Percentiles rank a stretch among this genome's conserved stretches.
Evolutionary conservation across 108 stramenopile species (phyloP).

Genomic region (Nannochloropsis gaditana): DNA sequence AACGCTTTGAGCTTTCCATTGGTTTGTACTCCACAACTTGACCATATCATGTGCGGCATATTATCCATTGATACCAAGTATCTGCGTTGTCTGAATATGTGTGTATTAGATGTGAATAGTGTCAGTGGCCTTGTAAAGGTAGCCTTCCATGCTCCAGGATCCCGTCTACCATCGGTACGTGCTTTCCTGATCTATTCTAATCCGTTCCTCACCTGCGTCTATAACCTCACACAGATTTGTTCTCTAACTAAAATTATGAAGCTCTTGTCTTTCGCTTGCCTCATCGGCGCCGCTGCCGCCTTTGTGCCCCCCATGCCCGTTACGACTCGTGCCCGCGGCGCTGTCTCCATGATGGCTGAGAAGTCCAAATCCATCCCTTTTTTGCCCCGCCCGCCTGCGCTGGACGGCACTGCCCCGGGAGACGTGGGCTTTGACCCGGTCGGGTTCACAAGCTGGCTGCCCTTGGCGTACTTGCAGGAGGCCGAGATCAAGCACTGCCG

Average conservation of each 20-base stretch:
- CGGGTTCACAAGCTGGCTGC: slow-evolving; percentile 74
- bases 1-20: too few relatives aligned
- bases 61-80: too few relatives aligned
- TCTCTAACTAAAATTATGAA: not conserved
- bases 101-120: too few relatives aligned
- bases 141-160: too few relatives aligned
- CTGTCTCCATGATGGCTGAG: slow-evolving; percentile 17
- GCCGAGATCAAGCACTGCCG: slow-evolving; percentile 93
- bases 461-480: slow-evolving; percentile 85
- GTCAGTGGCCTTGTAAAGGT: too few relatives aligned
- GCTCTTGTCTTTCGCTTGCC: slow-evolving; percentile 15
- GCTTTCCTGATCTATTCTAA: too few relatives aligned
- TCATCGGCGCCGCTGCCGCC: not conserved
- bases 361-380: slow-evolving; percentile 18
- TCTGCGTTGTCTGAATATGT: too few relatives aligned
- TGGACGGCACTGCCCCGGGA: not conserved
- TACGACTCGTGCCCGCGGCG: not conserved
- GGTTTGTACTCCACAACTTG: too few relatives aligned
- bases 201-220: too few relatives aligned
- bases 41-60: too few relatives aligned
- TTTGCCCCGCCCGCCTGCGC: not conserved
- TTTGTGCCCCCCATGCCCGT: not conserved
- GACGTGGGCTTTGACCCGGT: slow-evolving; percentile 91
- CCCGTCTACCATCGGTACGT: too few relatives aligned
- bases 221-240: too few relatives aligned